phyloP scores from a whole-genome alignment of 495 filamentous ascomycete species.

The Talaromyces adpressus region DNA sequence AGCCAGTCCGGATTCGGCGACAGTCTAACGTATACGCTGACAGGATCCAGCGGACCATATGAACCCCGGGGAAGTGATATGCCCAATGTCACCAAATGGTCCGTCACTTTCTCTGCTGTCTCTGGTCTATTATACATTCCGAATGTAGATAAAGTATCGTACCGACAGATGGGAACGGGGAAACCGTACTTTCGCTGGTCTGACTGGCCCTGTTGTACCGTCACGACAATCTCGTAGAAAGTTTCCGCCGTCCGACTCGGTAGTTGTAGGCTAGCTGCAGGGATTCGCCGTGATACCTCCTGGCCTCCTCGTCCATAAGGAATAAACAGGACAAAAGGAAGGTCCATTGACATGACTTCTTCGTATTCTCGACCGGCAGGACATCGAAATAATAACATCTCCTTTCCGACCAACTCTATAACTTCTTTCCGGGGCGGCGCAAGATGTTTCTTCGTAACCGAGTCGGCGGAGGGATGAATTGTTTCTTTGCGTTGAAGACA shows the following conservation, averaged over 20 bases:
- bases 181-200: slow-evolving; percentile 87
- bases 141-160: slow-evolving; percentile 95
- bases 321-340: slow-evolving; percentile 95
- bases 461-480: slow-evolving; percentile 93
- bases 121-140: slow-evolving; percentile 99
- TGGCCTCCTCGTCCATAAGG: slow-evolving; percentile 86
- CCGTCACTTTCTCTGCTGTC: slow-evolving; percentile 71
- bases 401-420: slow-evolving; percentile 87
- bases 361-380: slow-evolving; percentile 76
- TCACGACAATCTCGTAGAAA: slow-evolving; percentile 93
- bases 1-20: slow-evolving; percentile 89
- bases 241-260: slow-evolving; percentile 91
- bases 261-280: slow-evolving; percentile 86
- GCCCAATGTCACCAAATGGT: slow-evolving; percentile 85
- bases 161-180: slow-evolving; percentile 83
- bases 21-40: slow-evolving; percentile 90
- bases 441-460: slow-evolving; percentile 83
- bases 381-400: slow-evolving; percentile 87
- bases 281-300: slow-evolving; percentile 80
- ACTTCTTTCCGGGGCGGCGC: slow-evolving; percentile 90
- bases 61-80: slow-evolving; percentile 93
- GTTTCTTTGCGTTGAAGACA: slow-evolving; percentile 88
- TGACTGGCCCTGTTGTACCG: slow-evolving; percentile 80
- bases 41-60: slow-evolving; percentile 90
- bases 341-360: slow-evolving; percentile 89